Evolutionary conservation across 2,329 filamentous ascomycete genomes (phyloP), one percentile per base, ranked within the genome.

Genomic region (Ascochyta fabae): DNA sequence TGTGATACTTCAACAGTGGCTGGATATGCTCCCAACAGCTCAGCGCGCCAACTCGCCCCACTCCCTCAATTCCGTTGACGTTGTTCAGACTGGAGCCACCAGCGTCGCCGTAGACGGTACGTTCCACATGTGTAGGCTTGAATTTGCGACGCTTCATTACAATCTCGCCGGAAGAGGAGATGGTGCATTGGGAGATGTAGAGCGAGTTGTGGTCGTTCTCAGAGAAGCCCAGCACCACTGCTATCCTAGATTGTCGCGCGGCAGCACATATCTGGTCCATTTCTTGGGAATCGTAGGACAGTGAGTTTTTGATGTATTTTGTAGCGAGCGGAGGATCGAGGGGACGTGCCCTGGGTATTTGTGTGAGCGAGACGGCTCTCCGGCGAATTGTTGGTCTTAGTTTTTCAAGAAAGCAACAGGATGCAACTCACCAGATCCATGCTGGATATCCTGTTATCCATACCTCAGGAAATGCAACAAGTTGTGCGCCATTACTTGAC

Each of bases 401-500:
- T 15, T 12, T n/a, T 12, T 23, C 3, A 22, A 19, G 5, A 15
- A 36, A 19, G 19, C 16, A 6, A 23, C 27, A 16, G 19, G 24
- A 7, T 22, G 12, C 6, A 39, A 64, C 70, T 61, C 56, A 81
- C 79, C 79, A 82, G 23, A 79, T 77, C 77, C 77, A 78, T 4
- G 65, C 67, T 27, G 79, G 79, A 56, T 81, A 80, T 1, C 79
- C 78, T 4, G 77, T 71, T 10, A 81, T 76, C 67, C 77, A 82
- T 9, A 77, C 73, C 51, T 83, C 79, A 1, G 80, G 79, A 41
- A 82, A 83, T 0, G 71, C 65, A 4, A 88, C 68, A 2, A 88
- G 72, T 53, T 84, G 78, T 2, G 83, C 83, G 1, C 81, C 82
- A 39, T 82, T 79, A 5, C 71, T 59, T 1, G 81, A 81, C 0